Evolutionary conservation across 2,329 filamentous ascomycete genomes (phyloP), one percentile per base, ranked within the genome.

Genomic region (Rachicladosporium sp.): DNA sequence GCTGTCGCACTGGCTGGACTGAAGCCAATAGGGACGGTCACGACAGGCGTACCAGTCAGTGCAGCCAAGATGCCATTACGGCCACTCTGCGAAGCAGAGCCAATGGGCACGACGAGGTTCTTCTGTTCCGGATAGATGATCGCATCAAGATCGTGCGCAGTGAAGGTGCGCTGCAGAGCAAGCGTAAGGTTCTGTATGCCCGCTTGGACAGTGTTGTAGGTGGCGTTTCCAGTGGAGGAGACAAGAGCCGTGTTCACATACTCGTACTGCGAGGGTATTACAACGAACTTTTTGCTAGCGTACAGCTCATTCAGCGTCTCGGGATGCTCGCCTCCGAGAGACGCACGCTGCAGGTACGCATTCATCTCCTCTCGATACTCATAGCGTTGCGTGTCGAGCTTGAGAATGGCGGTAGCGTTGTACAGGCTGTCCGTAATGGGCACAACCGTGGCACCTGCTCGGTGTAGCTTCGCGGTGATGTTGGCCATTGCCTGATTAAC

Each of bases 51-150:
- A 1, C 71, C 70, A 1, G 70, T 73, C 38, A 74, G 50, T 1
- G 71, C 70, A 2, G 70, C 72, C 2, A 74, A 50, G 35, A 74
- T 70, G 3, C 71, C 72, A 46, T 76, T 81, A 2, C 77, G 63
- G 1, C 75, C 75, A n/a, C 60, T 60, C 56, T 81, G 77, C 0
- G 66, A 70, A 0, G 69, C 62, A 1, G 68, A 66, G 2, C 74
- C 75, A 15, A 78, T 55, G 34, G 68, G 67, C 2, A 78, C 74
- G 4, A 77, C 73, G 1, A 80, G 66, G 40, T 78, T 78, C 50
- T 69, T 70, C 50, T 81, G 77, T 51, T 80, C 70, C 0, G 77
- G 76, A 54, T 80, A 81, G 48, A 79, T 68, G 30, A 80, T 49
- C 0, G 70, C 75, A 50, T 78, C 71, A 10, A 81, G 61, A 0